A percentile compares a stretch with the other conserved stretches of the same genome.
Conservation (phyloP, 179 eudicot genomes). For the Silene coronaria region DNA sequence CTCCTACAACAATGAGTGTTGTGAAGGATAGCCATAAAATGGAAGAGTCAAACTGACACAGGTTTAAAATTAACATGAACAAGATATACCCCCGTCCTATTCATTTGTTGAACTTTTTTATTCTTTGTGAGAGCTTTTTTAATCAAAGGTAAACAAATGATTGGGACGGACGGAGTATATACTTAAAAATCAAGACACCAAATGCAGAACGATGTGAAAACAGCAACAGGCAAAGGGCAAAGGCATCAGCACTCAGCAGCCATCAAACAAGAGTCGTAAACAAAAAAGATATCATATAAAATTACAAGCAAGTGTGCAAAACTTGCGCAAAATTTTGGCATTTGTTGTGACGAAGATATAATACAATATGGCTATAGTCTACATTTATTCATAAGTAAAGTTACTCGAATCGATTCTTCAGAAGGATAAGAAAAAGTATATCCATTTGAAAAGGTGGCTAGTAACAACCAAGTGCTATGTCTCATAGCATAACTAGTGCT, state of each 20-base stretch:
- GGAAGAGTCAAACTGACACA: no score
- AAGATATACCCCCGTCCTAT: no score
- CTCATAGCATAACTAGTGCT: background rate
- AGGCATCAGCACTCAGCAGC: no score
- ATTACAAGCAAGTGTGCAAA: background rate
- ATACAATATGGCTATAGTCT: background rate
- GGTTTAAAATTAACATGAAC: no score
- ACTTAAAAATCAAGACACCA: no score
- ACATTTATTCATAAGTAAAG: background rate
- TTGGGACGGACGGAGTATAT: no score
- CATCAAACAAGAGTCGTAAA: background rate
- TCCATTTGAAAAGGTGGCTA: background rate
- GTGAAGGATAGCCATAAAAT: no score
- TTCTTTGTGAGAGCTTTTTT: no score
- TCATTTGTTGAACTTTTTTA: no score
- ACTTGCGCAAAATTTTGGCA: background rate
- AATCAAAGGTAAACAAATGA: no score
- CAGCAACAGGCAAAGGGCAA: background rate
- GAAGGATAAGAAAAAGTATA: conserved; percentile 8
- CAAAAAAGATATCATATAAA: background rate
- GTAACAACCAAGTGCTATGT: background rate
- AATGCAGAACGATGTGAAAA: background rate
- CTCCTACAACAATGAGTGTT: no score
- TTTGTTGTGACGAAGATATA: background rate
- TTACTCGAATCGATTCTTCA: background rate